Conservation (phyloP, 2,329 filamentous ascomycete species). For the Metarhizium album region DNA sequence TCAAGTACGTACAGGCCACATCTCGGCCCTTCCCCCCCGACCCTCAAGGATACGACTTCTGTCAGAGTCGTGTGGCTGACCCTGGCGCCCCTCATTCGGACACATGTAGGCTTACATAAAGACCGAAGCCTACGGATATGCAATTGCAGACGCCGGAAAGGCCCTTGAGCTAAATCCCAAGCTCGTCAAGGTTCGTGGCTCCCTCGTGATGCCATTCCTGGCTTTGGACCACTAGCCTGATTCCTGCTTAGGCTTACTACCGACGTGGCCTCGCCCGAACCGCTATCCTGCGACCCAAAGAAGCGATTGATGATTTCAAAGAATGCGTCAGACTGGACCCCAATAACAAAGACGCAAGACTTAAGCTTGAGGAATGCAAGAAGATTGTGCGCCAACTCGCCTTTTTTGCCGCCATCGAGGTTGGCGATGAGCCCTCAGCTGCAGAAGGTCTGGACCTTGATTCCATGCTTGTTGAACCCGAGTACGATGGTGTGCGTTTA, state of each 20-base stretch:
- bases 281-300: constrained; percentile 78
- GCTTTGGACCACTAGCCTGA: constrained; percentile 1
- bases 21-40: constrained; percentile 7
- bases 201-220: constrained; percentile 1
- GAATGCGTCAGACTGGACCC: constrained; percentile 81
- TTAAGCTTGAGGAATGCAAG: constrained; percentile 87
- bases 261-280: constrained; percentile 84
- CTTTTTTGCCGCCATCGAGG: constrained; percentile 90
- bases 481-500: constrained; percentile 76
- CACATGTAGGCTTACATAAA: constrained; percentile 76
- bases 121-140: constrained; percentile 88
- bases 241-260: constrained; percentile 65
- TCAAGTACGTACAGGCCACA: constrained; percentile 50
- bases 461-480: constrained; percentile 67
- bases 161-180: constrained; percentile 81
- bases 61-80: constrained; percentile 36
- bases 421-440: constrained; percentile 84
- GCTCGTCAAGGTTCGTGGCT: constrained; percentile 65
- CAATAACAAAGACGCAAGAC: constrained; percentile 76
- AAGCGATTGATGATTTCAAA: constrained; percentile 87
- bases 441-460: constrained; percentile 85
- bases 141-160: constrained; percentile 80
- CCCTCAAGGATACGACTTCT: not conserved
- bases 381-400: constrained; percentile 87
- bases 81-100: constrained; percentile 1